Conservation (phyloP, 768 basidiomycete species). For the Scleroderma citrinum region DNA sequence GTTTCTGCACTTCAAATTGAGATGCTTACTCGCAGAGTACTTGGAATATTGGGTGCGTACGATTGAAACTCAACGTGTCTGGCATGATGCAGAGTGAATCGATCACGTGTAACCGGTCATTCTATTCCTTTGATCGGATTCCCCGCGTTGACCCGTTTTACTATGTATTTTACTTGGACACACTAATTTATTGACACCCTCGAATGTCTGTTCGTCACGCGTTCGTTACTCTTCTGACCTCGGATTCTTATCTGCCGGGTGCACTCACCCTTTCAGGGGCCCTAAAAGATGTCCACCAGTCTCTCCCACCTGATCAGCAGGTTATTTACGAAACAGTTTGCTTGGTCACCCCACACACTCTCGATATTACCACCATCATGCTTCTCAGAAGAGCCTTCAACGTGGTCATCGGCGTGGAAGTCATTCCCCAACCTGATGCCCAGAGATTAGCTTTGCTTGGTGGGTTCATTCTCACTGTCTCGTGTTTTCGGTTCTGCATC, state of each 20-base stretch:
- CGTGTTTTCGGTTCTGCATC: too few relatives aligned
- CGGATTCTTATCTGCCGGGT: constrained; percentile 89
- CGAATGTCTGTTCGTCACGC: constrained; percentile 64
- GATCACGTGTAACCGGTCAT: not conserved
- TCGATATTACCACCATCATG: constrained; percentile 78
- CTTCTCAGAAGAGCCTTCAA: constrained; percentile 76
- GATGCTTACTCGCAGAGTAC: not conserved
- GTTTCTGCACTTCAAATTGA: constrained; percentile 40
- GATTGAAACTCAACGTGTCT: constrained; percentile 34
- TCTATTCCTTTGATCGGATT: too few relatives aligned
- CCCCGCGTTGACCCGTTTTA: too few relatives aligned
- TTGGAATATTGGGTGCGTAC: constrained; percentile 20
- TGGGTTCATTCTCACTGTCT: constrained; percentile 35
- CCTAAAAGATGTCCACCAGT: constrained; percentile 65
- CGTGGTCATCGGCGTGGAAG: constrained; percentile 86
- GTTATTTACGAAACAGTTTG: constrained; percentile 69
- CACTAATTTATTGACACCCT: too few relatives aligned
- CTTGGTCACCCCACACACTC: constrained; percentile 89
- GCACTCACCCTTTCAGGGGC: constrained; percentile 84
- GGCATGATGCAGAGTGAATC: constrained; percentile 15
- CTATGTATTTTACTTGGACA: too few relatives aligned
- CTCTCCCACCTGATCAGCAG: constrained; percentile 38
- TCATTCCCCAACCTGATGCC: constrained; percentile 65
- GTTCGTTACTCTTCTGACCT: constrained; percentile 89
- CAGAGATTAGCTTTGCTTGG: constrained; percentile 76